Base-by-base conservation (phyloP, 495 filamentous ascomycete genomes). In the Aspergillus sparsus region DNA sequence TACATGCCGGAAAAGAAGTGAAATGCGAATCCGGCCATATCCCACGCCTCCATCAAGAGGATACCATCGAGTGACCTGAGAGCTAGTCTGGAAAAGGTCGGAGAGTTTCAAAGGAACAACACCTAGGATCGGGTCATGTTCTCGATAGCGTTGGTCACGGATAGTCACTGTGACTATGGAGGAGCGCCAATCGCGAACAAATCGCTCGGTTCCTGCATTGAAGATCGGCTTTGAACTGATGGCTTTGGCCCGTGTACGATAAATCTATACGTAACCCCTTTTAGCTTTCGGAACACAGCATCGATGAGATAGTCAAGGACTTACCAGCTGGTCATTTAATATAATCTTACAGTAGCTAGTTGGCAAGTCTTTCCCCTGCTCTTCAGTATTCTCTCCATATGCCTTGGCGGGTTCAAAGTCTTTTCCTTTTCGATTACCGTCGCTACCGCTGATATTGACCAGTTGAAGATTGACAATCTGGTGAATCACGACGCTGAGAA, bases 381-480 rank as follows among this genome's bases (percentile, higher is more conserved):
- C 92, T 65, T 96, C 89, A 35, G 85, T 92, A 31, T 75, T 77
- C 66, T 97, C 92, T 7, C 93, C 93, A 55, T 82, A 89, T n/a
- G 89, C 79, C 61, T 91, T 91, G 9, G 93, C 93, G 1, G 93
- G 93, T 66, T 96, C 92, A 67, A 85, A 98, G 69, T 98, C 93
- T 44, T 83, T 82, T 16, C 91, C 91, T 64, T 84, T 85, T 54
- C 88, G 87, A 41, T 87, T 87, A 10, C 80, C 79, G 16, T 74
- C 62, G 32, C 75, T 80, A 6, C 77, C 77, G 58, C 84, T 86
- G 66, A 95, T 81, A 64, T 97, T 93, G 55, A 86, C 83, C 13
- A 96, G 79, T 71, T 97, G 90, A 6, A 98, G 83, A 68, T 93
- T 96, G 57, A 97, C 93, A 64, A 98, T 95, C 69, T 97, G 93